Evolutionary conservation across 805 yeast species (phyloP).

Genomic region (Candida vaughaniae): DNA sequence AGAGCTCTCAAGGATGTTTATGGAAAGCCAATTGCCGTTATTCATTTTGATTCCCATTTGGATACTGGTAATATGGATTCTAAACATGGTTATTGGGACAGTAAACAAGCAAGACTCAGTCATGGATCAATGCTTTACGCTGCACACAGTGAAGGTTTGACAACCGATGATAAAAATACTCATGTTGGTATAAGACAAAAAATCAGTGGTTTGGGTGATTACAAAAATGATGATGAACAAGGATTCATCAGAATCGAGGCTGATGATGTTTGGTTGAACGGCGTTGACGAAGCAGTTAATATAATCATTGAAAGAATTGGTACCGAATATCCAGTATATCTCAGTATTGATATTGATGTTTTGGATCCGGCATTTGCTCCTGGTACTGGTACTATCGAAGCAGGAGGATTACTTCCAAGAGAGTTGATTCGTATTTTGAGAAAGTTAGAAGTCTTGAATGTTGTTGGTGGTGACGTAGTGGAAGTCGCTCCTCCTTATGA

Average conservation of each 20-base stretch:
- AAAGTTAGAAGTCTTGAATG: constrained; percentile 40
- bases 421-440: constrained; percentile 51
- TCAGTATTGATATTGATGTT: constrained; percentile 74
- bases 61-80: constrained; percentile 78
- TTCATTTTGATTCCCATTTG: constrained; percentile 83
- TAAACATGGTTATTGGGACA: constrained; percentile 62
- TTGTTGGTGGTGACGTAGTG: constrained; percentile 58
- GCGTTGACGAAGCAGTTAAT: constrained; percentile 57
- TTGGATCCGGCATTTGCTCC: constrained; percentile 58
- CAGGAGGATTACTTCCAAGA: constrained; percentile 59
- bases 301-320: constrained; percentile 56
- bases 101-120: constrained; percentile 59
- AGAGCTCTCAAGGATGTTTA: constrained; percentile 59
- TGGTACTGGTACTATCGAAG: constrained; percentile 60
- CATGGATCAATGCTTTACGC: constrained; percentile 89
- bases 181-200: constrained; percentile 81
- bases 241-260: constrained; percentile 70
- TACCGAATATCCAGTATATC: constrained; percentile 61
- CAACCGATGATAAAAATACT: constrained; percentile 58
- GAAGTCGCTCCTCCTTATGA: constrained; percentile 67
- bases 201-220: constrained; percentile 62
- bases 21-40: constrained; percentile 66
- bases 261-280: constrained; percentile 71
- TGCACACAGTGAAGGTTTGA: constrained; percentile 68
- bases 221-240: constrained; percentile 62